Evolutionary conservation across 2,329 filamentous ascomycete species (phyloP), one percentile per base, ranked within the genome.

Genomic region (Scolecobasidium constrictum): DNA sequence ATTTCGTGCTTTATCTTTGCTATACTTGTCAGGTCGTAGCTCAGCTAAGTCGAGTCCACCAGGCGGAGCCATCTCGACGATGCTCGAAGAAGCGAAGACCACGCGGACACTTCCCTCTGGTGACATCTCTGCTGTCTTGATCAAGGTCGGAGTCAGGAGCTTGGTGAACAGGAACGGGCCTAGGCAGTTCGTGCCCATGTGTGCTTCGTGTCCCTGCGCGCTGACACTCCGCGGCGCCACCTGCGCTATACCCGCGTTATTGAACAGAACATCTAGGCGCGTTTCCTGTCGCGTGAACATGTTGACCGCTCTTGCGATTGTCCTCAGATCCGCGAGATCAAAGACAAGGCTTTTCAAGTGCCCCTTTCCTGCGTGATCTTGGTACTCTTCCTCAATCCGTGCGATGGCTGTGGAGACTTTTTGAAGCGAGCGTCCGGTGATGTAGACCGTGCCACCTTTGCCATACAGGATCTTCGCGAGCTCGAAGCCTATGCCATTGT

Each of bases 361-460:
- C 40, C 44, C 44, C 21, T 43, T 43, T 3, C n/a, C 3, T 54
- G 47, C 3, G 20, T 21, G 19, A 54, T 43, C 44, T 63, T 57
- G 50, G 16, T 12, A 6, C 18, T 22, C 33, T 7, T n/a, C n/a
- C 26, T 31, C n/a, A 31, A 31, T 31, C n/a, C 9, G n/a, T 7
- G 26, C n/a, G 26, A 31, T 31, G n/a, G 26, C 26, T 9, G 9
- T 31, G 26, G 26, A 31, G n/a, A 31, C n/a, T 9, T n/a, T 31
- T 31, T 31, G 9, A 9, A 31, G 9, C 9, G 57, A 66, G 21
- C 74, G 71, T 2, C 66, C 66, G 4, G 72, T 71, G 19, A 75
- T 54, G 54, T 76, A 78, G n/a, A 78, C 67, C 2, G 61, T 73
- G 26, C 63, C 73, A 43, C 74, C 71, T 26, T 63, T 65, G 11